Conservation (phyloP, 768 basidiomycete species). For the Lactifluus volemus region DNA sequence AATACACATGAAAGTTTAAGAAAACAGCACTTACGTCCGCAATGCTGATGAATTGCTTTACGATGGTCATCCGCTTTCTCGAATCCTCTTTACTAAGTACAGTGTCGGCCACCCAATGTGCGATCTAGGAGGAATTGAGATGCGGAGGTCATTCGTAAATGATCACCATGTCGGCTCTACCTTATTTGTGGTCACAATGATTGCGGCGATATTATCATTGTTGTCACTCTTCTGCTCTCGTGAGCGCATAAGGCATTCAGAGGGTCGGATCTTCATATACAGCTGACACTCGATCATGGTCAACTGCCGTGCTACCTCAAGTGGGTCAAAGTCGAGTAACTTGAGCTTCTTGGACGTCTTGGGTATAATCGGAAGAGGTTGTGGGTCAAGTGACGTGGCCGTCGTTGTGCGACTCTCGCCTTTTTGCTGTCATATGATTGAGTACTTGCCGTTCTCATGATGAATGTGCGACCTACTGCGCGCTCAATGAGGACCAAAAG, state of each 20-base stretch:
- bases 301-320: constrained; percentile 88
- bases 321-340: constrained; percentile 74
- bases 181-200: constrained; percentile 84
- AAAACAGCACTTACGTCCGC: constrained; percentile 69
- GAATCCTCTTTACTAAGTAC: constrained; percentile 78
- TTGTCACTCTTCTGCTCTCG: constrained; percentile 65
- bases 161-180: constrained; percentile 28
- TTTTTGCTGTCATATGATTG: constrained; percentile 32
- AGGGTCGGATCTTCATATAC: constrained; percentile 81
- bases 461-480: constrained; percentile 44
- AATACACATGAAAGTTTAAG: constrained; percentile 5
- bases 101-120: constrained; percentile 85
- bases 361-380: constrained; percentile 71
- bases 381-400: constrained; percentile 44
- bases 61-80: constrained; percentile 64
- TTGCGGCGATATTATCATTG: constrained; percentile 75
- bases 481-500: constrained; percentile 69
- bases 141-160: background rate
- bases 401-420: constrained; percentile 52
- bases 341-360: constrained; percentile 66
- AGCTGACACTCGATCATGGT: constrained; percentile 84
- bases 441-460: constrained; percentile 1
- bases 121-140: constrained; percentile 48
- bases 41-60: constrained; percentile 87
- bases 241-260: constrained; percentile 83